phyloP scores from a whole-genome alignment of 1,284 basidiomycete genomes.

The Papiliotrema flavescens region DNA sequence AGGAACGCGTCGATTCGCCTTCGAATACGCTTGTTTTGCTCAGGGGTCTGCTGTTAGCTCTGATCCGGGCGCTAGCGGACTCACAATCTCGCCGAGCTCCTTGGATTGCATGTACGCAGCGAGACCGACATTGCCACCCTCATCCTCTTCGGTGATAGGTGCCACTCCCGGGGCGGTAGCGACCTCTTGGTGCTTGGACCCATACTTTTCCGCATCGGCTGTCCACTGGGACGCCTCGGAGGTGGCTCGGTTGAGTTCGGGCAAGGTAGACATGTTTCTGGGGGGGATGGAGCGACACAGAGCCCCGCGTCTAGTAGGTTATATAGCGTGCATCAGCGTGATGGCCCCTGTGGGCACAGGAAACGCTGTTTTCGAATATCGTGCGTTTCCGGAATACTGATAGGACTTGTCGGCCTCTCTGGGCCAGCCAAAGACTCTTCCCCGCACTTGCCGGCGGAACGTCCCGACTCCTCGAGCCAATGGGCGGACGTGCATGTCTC shows the following conservation, averaged over 20 bases:
- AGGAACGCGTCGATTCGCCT: slow-evolving; percentile 36
- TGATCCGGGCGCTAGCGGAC: slow-evolving; percentile 4
- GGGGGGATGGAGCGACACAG: not conserved
- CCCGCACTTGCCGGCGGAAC: too few relatives aligned
- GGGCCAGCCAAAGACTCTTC: too few relatives aligned
- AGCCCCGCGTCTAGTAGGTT: not conserved
- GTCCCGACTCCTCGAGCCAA: too few relatives aligned
- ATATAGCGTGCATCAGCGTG: too few relatives aligned
- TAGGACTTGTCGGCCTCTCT: too few relatives aligned
- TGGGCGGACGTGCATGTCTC: too few relatives aligned
- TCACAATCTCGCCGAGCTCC: slow-evolving; percentile 34
- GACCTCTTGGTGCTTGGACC: not conserved
- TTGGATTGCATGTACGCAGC: slow-evolving; percentile 38
- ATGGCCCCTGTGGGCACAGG: too few relatives aligned
- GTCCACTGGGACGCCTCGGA: slow-evolving; percentile 2
- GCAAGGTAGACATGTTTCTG: not conserved
- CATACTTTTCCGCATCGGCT: not conserved
- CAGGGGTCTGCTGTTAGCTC: slow-evolving; percentile 26
- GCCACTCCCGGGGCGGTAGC: not conserved
- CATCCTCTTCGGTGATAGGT: slow-evolving; percentile 5
- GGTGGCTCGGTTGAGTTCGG: not conserved
- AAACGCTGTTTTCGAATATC: too few relatives aligned
- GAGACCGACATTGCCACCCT: slow-evolving; percentile 37
- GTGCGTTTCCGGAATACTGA: too few relatives aligned
- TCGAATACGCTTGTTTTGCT: slow-evolving; percentile 36